Percentiles rank a stretch among this genome's conserved stretches.
These are phyloP conservation scores for Claviceps citrina DNA, from an alignment of 2,329 filamentous ascomycete genomes.

Conservation along the genomic window DNA sequence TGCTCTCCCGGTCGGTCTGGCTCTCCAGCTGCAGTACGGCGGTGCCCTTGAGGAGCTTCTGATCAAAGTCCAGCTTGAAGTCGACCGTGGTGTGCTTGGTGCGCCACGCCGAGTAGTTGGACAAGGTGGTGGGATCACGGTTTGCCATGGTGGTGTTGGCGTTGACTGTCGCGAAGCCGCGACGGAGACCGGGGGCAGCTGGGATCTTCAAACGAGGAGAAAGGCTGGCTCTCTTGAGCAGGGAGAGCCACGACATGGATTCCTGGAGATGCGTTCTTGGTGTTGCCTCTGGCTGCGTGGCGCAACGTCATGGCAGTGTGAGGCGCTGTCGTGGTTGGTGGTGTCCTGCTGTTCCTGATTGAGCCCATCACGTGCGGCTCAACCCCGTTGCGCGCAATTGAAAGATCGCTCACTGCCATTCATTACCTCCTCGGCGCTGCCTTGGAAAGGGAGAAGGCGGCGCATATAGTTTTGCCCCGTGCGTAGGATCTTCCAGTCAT, in stretches of 20 bases:
- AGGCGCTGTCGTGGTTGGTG: no score
- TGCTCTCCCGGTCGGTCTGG: slow-evolving; percentile 54
- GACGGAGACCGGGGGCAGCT: neutral
- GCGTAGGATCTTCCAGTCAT: no score
- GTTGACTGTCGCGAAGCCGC: slow-evolving; percentile 16
- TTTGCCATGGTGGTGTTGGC: slow-evolving; percentile 16
- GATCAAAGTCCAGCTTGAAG: slow-evolving; percentile 70
- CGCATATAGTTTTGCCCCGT: no score
- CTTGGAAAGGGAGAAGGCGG: no score
- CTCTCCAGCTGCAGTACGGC: slow-evolving; percentile 66
- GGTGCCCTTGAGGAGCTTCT: slow-evolving; percentile 60
- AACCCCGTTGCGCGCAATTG: no score
- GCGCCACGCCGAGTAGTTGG: slow-evolving; percentile 80
- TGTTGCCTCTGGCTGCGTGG: no score
- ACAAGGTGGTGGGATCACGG: slow-evolving; percentile 77
- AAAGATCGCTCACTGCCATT: no score
- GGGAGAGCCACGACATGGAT: slow-evolving; percentile 11
- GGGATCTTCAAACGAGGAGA: neutral
- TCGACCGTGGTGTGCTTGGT: slow-evolving; percentile 72
- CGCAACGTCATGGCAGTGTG: no score
- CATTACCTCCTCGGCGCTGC: no score
- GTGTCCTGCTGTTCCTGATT: no score
- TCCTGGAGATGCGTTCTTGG: neutral
- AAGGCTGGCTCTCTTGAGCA: slow-evolving; percentile 8
- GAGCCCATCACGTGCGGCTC: no score